Percentiles rank a stretch among this genome's conserved stretches.
phyloP scores from a whole-genome alignment of 129 eudicot genomes.

The Tanacetum coccineum region DNA sequence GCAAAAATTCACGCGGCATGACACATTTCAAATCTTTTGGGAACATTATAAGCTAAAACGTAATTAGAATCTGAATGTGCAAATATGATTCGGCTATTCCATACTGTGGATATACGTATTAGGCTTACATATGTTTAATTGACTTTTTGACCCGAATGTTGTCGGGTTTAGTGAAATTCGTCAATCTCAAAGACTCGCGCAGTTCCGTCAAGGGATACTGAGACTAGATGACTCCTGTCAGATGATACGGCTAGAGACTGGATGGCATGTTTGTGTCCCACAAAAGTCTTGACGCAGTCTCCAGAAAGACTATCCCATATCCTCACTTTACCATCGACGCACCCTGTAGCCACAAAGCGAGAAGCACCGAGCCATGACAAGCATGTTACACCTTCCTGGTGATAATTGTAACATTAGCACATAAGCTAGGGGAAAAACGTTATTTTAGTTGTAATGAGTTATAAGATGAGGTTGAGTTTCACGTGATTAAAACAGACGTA shows the following conservation, averaged over 20 bases:
- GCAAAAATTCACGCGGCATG: conserved; percentile 21
- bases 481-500: too few relatives aligned
- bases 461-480: too few relatives aligned
- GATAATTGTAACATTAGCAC: not conserved
- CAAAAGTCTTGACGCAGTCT: conserved; percentile 53
- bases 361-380: conserved; percentile 69
- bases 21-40: conserved; percentile 16
- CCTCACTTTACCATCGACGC: conserved; percentile 79
- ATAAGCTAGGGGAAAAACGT: not conserved
- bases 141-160: conserved; percentile 2
- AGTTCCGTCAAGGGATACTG: conserved; percentile 22
- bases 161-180: conserved; percentile 14
- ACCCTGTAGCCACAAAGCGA: conserved; percentile 65
- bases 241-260: conserved; percentile 69
- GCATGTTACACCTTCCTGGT: conserved; percentile 80
- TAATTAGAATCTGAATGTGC: not conserved
- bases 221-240: conserved; percentile 18
- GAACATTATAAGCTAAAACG: not conserved
- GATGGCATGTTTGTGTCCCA: conserved; percentile 68
- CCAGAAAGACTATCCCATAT: conserved; percentile 93
- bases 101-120: conserved; percentile 5
- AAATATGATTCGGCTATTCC: not conserved
- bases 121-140: not conserved
- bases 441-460: too few relatives aligned
- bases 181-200: conserved; percentile 26